Base-by-base conservation (phyloP, 768 basidiomycete genomes). In the Basidioascus undulatus region DNA sequence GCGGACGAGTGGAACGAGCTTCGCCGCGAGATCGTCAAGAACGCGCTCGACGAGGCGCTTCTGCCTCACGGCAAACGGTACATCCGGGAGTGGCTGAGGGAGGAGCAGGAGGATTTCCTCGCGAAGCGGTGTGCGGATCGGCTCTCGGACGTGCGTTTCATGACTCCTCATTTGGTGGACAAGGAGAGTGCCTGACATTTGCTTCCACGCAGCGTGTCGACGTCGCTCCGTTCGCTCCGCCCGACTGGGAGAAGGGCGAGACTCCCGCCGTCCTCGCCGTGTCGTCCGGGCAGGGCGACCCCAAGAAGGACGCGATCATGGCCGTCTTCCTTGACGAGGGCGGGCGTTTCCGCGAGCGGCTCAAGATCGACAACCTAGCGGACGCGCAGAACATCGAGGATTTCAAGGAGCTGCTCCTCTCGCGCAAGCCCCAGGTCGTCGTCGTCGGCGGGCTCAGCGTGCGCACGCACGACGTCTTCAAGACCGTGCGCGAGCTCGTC, bases 231-330 rank as follows among this genome's bases (percentile, higher is more conserved):
- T 86, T 70, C 51, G 32, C 34, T 18, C n/a, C 20, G 44, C 32
- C 54, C 59, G 20, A 68, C 69, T 5, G 58, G 63, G 72, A 70
- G 42, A 60, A 65, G 39, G 84, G 80, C 71, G 81, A 52, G 62
- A 68, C 31, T 59, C 86, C 36, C 66, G 74, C 56, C 18, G 83
- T 96, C 18, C 66, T 98, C 32, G 81, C 87, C 3, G 58, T 89
- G 42, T 89, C 87, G 6, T 86, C 83, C 74, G 92, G 92, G 28
- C 76, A 80, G 59, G 92, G 92, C 28, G 86, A 92, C 50, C 81
- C 83, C 30, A 73, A 76, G 51, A 79, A 78, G 52, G 89, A 98
- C 57, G 74, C 76, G 6, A 77, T 94, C 41, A 69, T 73, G 18
- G 62, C 83, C 31, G 76, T 87, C 43, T 80, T 74, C 61, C 54